Base-by-base conservation (phyloP, 345 rosid genomes). In the Euphorbia pulcherrima region DNA sequence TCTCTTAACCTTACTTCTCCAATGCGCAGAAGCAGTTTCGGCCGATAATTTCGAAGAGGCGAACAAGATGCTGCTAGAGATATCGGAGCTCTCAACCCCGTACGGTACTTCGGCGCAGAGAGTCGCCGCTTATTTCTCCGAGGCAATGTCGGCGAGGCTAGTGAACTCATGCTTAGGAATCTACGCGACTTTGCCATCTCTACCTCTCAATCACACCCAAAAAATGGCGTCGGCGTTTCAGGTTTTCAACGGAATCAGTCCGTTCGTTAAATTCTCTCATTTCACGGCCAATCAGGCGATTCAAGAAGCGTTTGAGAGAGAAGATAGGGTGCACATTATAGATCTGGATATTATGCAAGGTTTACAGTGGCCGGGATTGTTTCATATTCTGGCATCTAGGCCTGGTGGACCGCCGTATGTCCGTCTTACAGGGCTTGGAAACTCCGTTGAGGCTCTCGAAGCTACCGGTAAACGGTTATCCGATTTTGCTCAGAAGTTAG, bases 261-360 rank as follows among this genome's bases (percentile, higher is more conserved):
- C 99, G 9, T 81, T 94, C 35, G 93, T 94, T 14, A 94, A 94
- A 82, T 94, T 94, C 87, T 94, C 99, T 13, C 99, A 94, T 79
- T 94, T 94, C 73, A 91, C 99, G 0, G 99, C 99, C 0, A 94
- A 94, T 64, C 97, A 91, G 62, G 99, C 99, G 11, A 94, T 94
- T 1, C 99, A 94, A 76, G 97, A 94, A 75, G 97, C 97, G 3
- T 91, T 94, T 39, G 97, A 89, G 74, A 82, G 97, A 68, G 99
- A 94, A 72, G 99, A 91, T 2, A 74, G 89, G 41, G 99, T 94
- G 30, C 99, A 94, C 80, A 91, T 94, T 65, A 89, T 94, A 44
- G 99, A 94, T 69, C 80, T 94, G 24, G 99, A 94, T 60, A 91
- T 94, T 71, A 94, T 94, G 99, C 99, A 94, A 74, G 99, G 99